Evolutionary conservation across 768 basidiomycete genomes (phyloP).

Genomic region (Tricholoma terreum): DNA sequence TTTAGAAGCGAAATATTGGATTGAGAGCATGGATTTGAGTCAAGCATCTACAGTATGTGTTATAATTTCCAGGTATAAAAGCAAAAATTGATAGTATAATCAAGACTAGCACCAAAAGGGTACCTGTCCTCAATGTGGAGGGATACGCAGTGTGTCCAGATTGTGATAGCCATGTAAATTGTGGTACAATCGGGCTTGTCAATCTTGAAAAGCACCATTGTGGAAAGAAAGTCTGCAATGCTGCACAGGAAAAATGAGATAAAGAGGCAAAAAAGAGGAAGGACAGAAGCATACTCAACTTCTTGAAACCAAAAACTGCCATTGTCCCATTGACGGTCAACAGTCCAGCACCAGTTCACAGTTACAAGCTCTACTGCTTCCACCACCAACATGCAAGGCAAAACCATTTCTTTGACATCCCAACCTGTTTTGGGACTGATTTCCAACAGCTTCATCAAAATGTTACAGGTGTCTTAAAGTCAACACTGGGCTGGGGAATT

Average conservation of each 20-base stretch:
- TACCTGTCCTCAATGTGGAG: conserved; percentile 7
- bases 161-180: conserved; percentile 15
- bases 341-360: background rate
- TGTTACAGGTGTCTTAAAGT: background rate
- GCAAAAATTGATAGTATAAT: background rate
- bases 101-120: background rate
- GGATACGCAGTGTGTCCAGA: conserved; percentile 19
- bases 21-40: background rate
- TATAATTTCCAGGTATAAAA: background rate
- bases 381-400: background rate
- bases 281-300: conserved; percentile 10
- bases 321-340: background rate
- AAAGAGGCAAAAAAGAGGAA: conserved; percentile 8
- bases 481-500: conserved; percentile 19
- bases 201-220: conserved; percentile 17
- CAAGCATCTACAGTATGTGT: background rate
- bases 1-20: background rate
- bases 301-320: background rate
- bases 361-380: conserved; percentile 1
- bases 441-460: background rate
- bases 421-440: background rate
- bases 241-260: conserved; percentile 12
- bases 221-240: conserved; percentile 9
- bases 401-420: background rate
- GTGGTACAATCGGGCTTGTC: conserved; percentile 15